Evolutionary conservation across 768 basidiomycete species (phyloP), one percentile per base, ranked within the genome.

Genomic region (Ephemerocybe angulata): DNA sequence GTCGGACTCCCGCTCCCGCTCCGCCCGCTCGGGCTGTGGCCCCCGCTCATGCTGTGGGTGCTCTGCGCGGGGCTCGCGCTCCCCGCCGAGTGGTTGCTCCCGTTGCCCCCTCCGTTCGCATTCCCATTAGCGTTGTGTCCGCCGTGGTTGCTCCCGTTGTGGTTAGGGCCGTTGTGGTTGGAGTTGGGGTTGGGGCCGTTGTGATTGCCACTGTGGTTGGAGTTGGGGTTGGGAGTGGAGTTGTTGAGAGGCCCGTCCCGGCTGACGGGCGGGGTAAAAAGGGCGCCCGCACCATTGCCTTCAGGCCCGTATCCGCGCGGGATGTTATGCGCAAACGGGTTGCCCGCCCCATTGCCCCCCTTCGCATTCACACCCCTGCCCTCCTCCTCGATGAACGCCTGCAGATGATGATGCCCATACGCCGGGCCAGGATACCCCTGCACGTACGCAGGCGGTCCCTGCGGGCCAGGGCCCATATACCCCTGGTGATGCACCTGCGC

Each of bases 321-420:
- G 13, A 60, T 59, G 52, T 64, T 71, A 57, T 74, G 74, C 29
- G 70, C 64, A 52, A 76, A 77, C 4, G 72, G 65, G 58, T 70
- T 70, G 35, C 63, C 60, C 10, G 4, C 17, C 8, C 17, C 30
- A 28, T 3, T 37, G 35, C 17, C 42, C 19, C 65, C 68, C 55
- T 68, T 67, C 65, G 73, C 74, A 62, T 71, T 64, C 57, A 73
- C 65, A 53, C 13, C 61, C 60, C 22, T 72, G 59, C 46, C 46
- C 3, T 48, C 46, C 11, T 48, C 46, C 24, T 48, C 46, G 22
- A 48, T 15, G 21, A 28, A 48, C 4, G 3, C 46, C 4, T 28
- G 24, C 46, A 27, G n/a, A n/a, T 27, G 46, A 28, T 48, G 46
- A 7, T 13, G 40, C 13, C 21, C 11, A 42, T 46, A 8, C 46